Evolutionary conservation across 2,329 filamentous ascomycete genomes (phyloP), one percentile per base, ranked within the genome.

Genomic region (Helotiales sp.): DNA sequence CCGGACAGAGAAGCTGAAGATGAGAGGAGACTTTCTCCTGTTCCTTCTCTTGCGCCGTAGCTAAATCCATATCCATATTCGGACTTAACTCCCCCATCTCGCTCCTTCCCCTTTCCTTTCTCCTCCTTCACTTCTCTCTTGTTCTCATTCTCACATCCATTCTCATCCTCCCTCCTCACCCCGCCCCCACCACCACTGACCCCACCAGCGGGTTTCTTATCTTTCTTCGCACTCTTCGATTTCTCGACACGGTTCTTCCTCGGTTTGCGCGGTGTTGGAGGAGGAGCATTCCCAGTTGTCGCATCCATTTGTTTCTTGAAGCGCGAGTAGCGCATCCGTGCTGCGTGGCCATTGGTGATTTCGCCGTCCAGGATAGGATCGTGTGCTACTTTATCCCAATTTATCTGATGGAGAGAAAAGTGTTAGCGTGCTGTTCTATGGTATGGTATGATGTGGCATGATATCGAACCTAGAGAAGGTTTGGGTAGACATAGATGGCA

Each of bases 261-360:
- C 2, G 69, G 70, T 28, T 71, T 72, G 1, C 71, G 67, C 1
- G 70, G 68, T 22, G 65, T 64, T 0, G 69, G 62, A 4, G 40
- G 52, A 11, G 28, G 22, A 0, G 43, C 1, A 4, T 65, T 58
- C 8, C 64, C 63, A 3, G 75, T 70, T 3, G 74, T 77, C 15
- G 81, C 82, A 67, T 87, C 84, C 79, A 85, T 84, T 55, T 85
- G 82, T 63, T 82, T 79, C 66, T 80, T 82, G 76, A 86, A 86
- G 40, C 85, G 82, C 24, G 82, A 84, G 74, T 82, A 87, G 30
- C 85, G 81, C 85, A 87, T 87, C 45, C 85, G 82, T 15, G 85
- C 85, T 3, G 85, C 85, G 71, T 87, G 85, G 43, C 84, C 85
- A 62, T 86, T 87, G 40, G 82, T 83, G 63, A 87, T 85, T 52